These are phyloP conservation scores for Trypethelium eluteriae DNA, from an alignment of 495 filamentous ascomycete genomes.

Conservation along the genomic window DNA sequence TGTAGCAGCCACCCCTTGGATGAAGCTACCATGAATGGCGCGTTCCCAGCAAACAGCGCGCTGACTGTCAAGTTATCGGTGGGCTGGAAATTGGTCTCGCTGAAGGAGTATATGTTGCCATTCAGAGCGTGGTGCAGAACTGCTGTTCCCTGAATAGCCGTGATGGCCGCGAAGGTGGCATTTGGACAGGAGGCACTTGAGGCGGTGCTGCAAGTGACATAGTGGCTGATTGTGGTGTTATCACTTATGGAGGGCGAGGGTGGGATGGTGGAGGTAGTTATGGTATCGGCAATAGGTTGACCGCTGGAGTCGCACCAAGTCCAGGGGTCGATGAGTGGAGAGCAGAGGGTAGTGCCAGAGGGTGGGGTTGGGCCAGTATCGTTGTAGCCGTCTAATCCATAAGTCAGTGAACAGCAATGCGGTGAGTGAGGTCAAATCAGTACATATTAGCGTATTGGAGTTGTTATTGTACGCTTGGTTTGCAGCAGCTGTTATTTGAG, in stretches of 20 bases:
- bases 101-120: slow-evolving; percentile 5
- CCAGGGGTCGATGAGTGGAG: slow-evolving; percentile 1
- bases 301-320: neutral
- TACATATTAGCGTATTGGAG: neutral
- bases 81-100: neutral
- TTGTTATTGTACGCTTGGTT: neutral
- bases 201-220: neutral
- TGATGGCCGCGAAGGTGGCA: neutral
- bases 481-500: neutral
- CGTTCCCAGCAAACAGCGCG: neutral
- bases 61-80: neutral
- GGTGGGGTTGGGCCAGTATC: neutral
- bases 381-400: neutral
- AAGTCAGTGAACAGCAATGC: neutral
- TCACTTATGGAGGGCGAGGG: neutral
- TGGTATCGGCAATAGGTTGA: neutral
- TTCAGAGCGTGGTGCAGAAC: neutral
- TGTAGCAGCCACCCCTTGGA: neutral
- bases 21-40: neutral
- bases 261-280: neutral
- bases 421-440: too few relatives aligned
- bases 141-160: neutral
- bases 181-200: neutral
- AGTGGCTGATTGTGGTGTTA: neutral
- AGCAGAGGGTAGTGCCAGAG: neutral